phyloP scores from a whole-genome alignment of 208 protist genomes.

The Trypanosoma cruzi region DNA sequence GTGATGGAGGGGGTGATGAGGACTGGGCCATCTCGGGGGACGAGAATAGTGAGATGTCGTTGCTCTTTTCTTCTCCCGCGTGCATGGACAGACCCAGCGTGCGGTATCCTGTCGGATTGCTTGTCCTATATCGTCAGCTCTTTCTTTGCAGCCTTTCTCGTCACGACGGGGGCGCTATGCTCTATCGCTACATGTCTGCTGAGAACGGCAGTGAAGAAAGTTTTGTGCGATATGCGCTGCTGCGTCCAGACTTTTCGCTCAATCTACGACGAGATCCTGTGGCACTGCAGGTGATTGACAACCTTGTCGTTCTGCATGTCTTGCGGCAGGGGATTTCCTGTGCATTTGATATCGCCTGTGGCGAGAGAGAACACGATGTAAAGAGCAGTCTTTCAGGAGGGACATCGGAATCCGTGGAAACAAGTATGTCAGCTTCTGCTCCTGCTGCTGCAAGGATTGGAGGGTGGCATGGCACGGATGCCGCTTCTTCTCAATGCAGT shows the following conservation, averaged over 20 bases:
- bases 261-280: slow-evolving; percentile 23
- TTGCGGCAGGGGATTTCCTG: slow-evolving; percentile 21
- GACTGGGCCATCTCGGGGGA: background rate
- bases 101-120: slow-evolving; percentile 32
- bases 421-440: background rate
- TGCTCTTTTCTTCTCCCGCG: slow-evolving; percentile 7
- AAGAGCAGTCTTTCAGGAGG: background rate
- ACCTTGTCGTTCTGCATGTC: slow-evolving; percentile 55
- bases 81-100: slow-evolving; percentile 37
- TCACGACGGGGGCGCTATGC: slow-evolving; percentile 17
- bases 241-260: slow-evolving; percentile 17
- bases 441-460: background rate
- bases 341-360: slow-evolving; percentile 40
- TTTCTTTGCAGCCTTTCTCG: slow-evolving; percentile 42
- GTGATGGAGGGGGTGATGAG: background rate
- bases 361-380: slow-evolving; percentile 16
- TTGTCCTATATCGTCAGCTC: slow-evolving; percentile 43
- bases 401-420: background rate
- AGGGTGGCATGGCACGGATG: background rate
- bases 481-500: background rate
- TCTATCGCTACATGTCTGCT: slow-evolving; percentile 27
- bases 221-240: slow-evolving; percentile 34
- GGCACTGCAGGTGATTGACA: slow-evolving; percentile 51
- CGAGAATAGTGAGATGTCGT: background rate
- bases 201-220: slow-evolving; percentile 4